phyloP scores from a whole-genome alignment of 495 filamentous ascomycete species.

The Peziza echinospora region DNA sequence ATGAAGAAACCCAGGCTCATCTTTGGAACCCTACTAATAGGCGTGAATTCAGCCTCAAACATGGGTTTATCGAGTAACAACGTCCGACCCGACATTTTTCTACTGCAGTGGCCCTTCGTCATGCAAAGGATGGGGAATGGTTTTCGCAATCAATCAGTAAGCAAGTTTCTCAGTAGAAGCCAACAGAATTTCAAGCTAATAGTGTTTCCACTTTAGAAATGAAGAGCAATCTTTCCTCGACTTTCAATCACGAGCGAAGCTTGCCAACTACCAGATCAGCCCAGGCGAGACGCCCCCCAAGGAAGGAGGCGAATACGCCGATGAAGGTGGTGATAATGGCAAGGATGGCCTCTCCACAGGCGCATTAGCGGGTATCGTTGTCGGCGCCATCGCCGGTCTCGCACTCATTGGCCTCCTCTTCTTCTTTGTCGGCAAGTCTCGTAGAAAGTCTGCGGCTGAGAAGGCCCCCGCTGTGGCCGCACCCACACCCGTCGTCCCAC shows the following conservation, averaged over 20 bases:
- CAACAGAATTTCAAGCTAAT: too few species aligned
- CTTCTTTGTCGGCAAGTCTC: constrained; percentile 18
- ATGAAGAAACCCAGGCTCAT: too few species aligned
- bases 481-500: constrained; percentile 3
- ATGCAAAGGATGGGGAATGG: constrained; percentile 26
- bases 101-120: constrained; percentile 27
- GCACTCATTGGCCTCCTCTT: constrained; percentile 23
- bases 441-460: constrained; percentile 8
- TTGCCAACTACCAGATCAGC: constrained; percentile 20
- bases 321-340: constrained; percentile 10
- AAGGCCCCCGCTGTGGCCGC: constrained; percentile 16
- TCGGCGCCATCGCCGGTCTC: constrained; percentile 21
- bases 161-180: too few species aligned
- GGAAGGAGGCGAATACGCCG: constrained; percentile 13
- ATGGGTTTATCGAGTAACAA: constrained; percentile 25
- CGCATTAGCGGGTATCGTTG: constrained; percentile 27
- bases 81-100: constrained; percentile 27
- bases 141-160: too few species aligned
- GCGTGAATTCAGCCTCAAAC: constrained; percentile 18
- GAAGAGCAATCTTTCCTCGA: too few species aligned
- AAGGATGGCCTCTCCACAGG: constrained; percentile 18
- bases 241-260: constrained; percentile 15
- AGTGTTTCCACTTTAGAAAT: too few species aligned
- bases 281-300: constrained; percentile 20
- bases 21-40: constrained; percentile 1